These are phyloP conservation scores for Aspergillus oerlinghausenensis DNA, from an alignment of 2,329 filamentous ascomycete species.

Conservation along the genomic window DNA sequence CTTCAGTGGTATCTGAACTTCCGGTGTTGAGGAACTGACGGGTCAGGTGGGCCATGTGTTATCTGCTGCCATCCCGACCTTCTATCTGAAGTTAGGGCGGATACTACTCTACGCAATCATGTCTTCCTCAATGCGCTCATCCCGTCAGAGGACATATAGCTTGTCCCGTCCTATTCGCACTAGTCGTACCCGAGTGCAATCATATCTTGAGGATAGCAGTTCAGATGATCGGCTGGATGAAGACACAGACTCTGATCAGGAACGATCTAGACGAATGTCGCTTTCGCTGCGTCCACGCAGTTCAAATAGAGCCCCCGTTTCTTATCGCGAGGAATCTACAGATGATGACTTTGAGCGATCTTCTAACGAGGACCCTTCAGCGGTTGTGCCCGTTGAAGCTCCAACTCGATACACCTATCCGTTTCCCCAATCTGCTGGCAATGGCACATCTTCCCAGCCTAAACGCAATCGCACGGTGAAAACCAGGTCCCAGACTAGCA, in stretches of 20 bases:
- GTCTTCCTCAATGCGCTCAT: slow-evolving; percentile 24
- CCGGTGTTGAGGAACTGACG: background rate
- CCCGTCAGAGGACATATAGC: slow-evolving; percentile 14
- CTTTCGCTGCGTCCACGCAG: slow-evolving; percentile 29
- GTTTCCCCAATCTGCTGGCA: slow-evolving; percentile 6
- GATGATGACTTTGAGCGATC: slow-evolving; percentile 22
- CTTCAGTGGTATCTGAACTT: background rate
- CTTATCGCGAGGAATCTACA: slow-evolving; percentile 34
- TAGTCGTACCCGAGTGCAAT: slow-evolving; percentile 31
- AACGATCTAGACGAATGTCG: slow-evolving; percentile 14
- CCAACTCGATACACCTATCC: slow-evolving; percentile 4
- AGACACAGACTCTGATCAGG: slow-evolving; percentile 9
- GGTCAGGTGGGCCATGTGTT: slow-evolving; percentile 16
- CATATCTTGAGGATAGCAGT: slow-evolving; percentile 36
- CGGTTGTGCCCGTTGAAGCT: slow-evolving; percentile 8
- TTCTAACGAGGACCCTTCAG: slow-evolving; percentile 11
- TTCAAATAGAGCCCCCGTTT: slow-evolving; percentile 20
- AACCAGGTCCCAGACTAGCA: slow-evolving; percentile 17
- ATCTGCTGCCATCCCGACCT: slow-evolving; percentile 4
- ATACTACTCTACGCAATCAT: slow-evolving; percentile 17
- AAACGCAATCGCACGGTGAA: slow-evolving; percentile 16
- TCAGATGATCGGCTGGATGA: slow-evolving; percentile 25
- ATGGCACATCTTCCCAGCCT: slow-evolving; percentile 5
- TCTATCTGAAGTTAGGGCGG: slow-evolving; percentile 11
- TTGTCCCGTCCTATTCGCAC: slow-evolving; percentile 32